Evolutionary conservation across 257 asterid species (phyloP).

Genomic region (Nicotiana obtusifolia): DNA sequence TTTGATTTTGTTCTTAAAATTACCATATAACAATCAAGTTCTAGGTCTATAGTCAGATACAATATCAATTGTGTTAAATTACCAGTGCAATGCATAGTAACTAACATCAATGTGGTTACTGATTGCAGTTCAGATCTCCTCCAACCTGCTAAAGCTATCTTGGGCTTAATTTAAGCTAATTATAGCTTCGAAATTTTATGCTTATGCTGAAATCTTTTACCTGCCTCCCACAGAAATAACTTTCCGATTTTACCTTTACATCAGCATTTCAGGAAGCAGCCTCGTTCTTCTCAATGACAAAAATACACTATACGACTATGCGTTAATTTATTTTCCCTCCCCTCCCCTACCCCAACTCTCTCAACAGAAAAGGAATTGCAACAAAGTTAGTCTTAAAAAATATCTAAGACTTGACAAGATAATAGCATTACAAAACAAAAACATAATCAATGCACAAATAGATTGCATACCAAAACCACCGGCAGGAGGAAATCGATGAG

Average conservation of each 20-base stretch:
- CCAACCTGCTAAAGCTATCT: not conserved
- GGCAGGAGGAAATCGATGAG: slow-evolving; percentile 98
- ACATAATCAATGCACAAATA: not conserved
- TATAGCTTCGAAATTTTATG: not conserved
- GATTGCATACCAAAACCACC: slow-evolving; percentile 80
- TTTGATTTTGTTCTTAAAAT: not conserved
- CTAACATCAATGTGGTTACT: not conserved
- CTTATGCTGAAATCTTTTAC: not conserved
- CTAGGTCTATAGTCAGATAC: not conserved
- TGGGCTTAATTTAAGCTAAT: not conserved
- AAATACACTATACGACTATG: not conserved
- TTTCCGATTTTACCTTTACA: not conserved
- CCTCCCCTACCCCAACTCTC: not conserved
- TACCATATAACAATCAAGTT: not conserved
- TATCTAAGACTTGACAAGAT: not conserved
- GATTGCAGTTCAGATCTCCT: not conserved
- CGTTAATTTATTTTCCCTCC: not conserved
- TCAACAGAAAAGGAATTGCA: not conserved
- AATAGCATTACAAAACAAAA: not conserved
- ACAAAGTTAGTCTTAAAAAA: not conserved
- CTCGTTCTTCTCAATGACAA: not conserved
- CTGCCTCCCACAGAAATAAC: not conserved
- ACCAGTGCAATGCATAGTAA: not conserved
- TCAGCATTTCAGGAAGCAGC: not conserved
- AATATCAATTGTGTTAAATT: not conserved